Base-by-base conservation (phyloP, 1,139 yeast genomes). In the Meyerozyma athensensis region DNA sequence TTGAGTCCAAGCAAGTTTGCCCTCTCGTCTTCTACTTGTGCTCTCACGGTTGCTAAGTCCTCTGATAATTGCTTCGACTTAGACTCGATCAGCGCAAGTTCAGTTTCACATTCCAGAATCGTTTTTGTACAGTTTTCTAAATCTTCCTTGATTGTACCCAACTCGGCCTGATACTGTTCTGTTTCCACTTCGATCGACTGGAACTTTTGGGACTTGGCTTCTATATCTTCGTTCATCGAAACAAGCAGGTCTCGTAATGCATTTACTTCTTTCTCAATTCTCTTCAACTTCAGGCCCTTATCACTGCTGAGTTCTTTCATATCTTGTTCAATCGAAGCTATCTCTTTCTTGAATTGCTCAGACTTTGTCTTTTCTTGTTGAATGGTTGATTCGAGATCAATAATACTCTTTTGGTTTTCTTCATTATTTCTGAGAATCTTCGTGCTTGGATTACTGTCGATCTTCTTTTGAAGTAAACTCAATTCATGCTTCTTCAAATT, bases 221-320 rank as follows among this genome's bases (percentile, higher is more conserved):
- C 75, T 16, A 79, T 63, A 4, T 55, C 59, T 4, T 53, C 52
- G 39, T 76, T 79, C 38, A 75, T 65, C 2, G 61, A 45, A 2
- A 48, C 47, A 1, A 81, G 59, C 20, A 59, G 53, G 10, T 53
- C 46, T 14, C 70, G 61, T 35, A 82, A 54, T 5, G 44, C 35
- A 2, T 55, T 53, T 9, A 84, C 67, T 46, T 85, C 90, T 19
- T 57, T 50, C 50, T 80, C 77, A 39, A 94, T 64, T 47, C 84
- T 77, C 39, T 78, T 77, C 41, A 94, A 68, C 56, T 92, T 94
- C 1, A 82, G 75, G 1, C 90, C 87, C 49, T 89, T 90, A 56
- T 94, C 86, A 39, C 66, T 69, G 43, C 77, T 78, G 57, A 90
- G 90, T 49, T 94, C 98, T 37, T 71, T 68, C 68, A 89, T 86